phyloP scores from a whole-genome alignment of 305 asterid species.

The Rubia occidens region DNA sequence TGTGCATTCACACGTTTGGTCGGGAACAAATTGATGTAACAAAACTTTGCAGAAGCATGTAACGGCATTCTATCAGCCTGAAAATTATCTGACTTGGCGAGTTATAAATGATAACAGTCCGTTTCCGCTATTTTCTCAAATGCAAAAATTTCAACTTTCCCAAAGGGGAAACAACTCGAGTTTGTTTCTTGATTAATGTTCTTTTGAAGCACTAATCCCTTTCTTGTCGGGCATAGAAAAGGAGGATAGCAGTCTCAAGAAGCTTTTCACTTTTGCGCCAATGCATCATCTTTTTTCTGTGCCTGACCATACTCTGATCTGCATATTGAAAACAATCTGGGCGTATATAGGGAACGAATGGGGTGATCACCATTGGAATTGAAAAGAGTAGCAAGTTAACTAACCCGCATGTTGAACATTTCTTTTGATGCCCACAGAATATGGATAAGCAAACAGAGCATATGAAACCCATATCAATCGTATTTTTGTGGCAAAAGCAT shows the following conservation, averaged over 20 bases:
- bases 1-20: too few relatives aligned
- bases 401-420: slow-evolving; percentile 94
- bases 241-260: slow-evolving; percentile 7
- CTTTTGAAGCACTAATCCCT: background rate
- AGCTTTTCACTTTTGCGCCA: slow-evolving; percentile 39
- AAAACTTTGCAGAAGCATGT: too few relatives aligned
- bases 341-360: background rate
- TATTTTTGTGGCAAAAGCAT: slow-evolving; percentile 93
- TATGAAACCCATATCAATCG: slow-evolving; percentile 84
- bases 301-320: slow-evolving; percentile 76
- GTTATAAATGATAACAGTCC: too few relatives aligned
- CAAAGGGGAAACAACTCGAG: background rate
- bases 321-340: slow-evolving; percentile 18
- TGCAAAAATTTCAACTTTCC: background rate
- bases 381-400: slow-evolving; percentile 15
- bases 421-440: slow-evolving; percentile 85
- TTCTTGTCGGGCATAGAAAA: background rate
- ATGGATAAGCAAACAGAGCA: slow-evolving; percentile 90
- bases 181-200: background rate
- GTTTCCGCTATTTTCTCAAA: too few relatives aligned
- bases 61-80: too few relatives aligned
- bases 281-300: slow-evolving; percentile 36
- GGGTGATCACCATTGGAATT: background rate
- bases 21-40: too few relatives aligned
- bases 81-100: too few relatives aligned